Evolutionary conservation across 2,329 filamentous ascomycete species (phyloP).

Genomic region (Bertia moriformis): DNA sequence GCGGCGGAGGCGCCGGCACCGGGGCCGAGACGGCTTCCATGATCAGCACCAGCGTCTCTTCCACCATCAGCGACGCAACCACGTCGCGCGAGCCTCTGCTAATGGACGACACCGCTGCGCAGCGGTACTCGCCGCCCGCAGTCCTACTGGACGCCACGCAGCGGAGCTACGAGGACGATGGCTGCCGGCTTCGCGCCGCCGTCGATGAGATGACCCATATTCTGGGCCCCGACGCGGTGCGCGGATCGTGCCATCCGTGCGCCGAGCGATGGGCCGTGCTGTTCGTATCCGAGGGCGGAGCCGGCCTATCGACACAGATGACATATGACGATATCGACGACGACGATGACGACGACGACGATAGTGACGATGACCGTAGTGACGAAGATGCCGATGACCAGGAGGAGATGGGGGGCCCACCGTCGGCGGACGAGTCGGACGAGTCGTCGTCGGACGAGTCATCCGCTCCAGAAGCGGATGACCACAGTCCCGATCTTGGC

Average conservation of each 20-base stretch:
- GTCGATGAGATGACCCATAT: conserved; percentile 58
- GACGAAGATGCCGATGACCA: conserved; percentile 29
- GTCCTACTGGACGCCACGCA: conserved; percentile 28
- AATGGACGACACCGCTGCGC: conserved; percentile 39
- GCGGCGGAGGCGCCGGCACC: conserved; percentile 33
- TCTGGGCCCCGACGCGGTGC: conserved; percentile 47
- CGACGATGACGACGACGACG: no score
- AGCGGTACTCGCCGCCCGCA: conserved; percentile 39
- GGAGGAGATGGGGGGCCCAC: no score
- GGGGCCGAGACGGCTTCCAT: conserved; percentile 55
- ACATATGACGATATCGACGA: conserved; percentile 52
- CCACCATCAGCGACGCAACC: conserved; percentile 54
- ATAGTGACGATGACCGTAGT: conserved; percentile 30
- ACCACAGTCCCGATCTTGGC: conserved; percentile 48
- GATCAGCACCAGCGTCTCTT: conserved; percentile 59
- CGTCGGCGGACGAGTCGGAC: no score
- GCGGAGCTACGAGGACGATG: conserved; percentile 52
- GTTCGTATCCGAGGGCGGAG: conserved; percentile 63
- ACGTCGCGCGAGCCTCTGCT: conserved; percentile 50
- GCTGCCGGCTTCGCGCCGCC: conserved; percentile 49
- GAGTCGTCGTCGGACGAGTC: conserved; percentile 15
- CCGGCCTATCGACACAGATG: conserved; percentile 56
- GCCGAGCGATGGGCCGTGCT: conserved; percentile 72
- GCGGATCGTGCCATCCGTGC: conserved; percentile 62
- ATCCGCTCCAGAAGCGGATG: conserved; percentile 32